Evolutionary conservation across 305 asterid genomes (phyloP).

Genomic region (Fraxinus baroniana): DNA sequence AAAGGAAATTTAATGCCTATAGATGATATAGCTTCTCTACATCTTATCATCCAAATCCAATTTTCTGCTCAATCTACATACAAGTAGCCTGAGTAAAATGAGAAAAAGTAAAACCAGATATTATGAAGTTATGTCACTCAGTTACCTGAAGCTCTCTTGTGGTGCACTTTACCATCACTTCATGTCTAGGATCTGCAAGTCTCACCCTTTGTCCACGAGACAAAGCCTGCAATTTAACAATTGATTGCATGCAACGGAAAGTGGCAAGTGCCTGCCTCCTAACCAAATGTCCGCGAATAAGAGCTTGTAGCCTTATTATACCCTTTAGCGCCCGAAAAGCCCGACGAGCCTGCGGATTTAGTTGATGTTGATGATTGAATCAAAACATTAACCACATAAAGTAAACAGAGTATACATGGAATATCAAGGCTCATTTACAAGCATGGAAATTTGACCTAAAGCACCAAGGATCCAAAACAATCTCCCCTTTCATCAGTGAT

Average conservation of each 20-base stretch:
- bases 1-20: background rate
- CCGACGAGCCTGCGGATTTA: conserved; percentile 78
- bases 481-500: background rate
- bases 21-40: background rate
- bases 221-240: conserved; percentile 78
- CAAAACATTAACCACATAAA: background rate
- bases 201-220: conserved; percentile 80
- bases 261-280: conserved; percentile 96
- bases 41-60: background rate
- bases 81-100: background rate
- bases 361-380: conserved; percentile 1
- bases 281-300: conserved; percentile 94
- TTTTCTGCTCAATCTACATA: background rate
- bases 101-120: conserved; percentile 16
- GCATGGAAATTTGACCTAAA: background rate
- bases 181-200: conserved; percentile 37
- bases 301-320: conserved; percentile 94
- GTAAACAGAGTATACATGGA: background rate
- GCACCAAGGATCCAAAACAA: background rate
- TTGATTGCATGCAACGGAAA: conserved; percentile 76
- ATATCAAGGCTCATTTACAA: background rate
- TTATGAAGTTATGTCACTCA: conserved; percentile 16
- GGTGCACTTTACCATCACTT: conserved; percentile 26
- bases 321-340: conserved; percentile 96
- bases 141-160: conserved; percentile 42